phyloP scores from a whole-genome alignment of 257 asterid genomes.

The Plantago ovata region DNA sequence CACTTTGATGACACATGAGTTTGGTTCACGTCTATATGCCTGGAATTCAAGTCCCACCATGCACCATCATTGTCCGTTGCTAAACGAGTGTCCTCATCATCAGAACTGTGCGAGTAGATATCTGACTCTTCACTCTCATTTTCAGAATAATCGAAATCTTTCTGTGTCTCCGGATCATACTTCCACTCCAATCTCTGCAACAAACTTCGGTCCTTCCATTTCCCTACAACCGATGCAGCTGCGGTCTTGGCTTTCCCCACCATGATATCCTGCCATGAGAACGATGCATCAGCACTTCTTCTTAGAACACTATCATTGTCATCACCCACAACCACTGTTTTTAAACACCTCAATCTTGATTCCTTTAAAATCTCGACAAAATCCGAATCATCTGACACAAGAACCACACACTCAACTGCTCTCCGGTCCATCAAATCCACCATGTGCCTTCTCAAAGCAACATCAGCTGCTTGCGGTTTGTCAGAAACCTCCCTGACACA shows the following conservation, averaged over 20 bases:
- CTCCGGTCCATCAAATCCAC: slow-evolving; percentile 75
- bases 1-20: slow-evolving; percentile 20
- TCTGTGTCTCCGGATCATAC: slow-evolving; percentile 57
- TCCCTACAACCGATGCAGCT: slow-evolving; percentile 71
- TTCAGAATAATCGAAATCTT: slow-evolving; percentile 27
- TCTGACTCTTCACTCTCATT: slow-evolving; percentile 45
- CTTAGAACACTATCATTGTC: slow-evolving; percentile 49
- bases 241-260: slow-evolving; percentile 77
- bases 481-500: slow-evolving; percentile 70
- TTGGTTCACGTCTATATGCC: slow-evolving; percentile 7
- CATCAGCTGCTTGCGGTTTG: slow-evolving; percentile 77
- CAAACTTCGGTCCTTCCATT: slow-evolving; percentile 74
- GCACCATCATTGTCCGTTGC: slow-evolving; percentile 30
- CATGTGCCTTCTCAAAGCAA: slow-evolving; percentile 60
- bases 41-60: slow-evolving; percentile 70
- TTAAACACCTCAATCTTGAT: slow-evolving; percentile 79
- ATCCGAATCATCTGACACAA: slow-evolving; percentile 84
- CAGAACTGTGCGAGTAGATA: slow-evolving; percentile 30
- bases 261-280: slow-evolving; percentile 84
- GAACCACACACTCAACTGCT: slow-evolving; percentile 61
- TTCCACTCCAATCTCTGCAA: slow-evolving; percentile 76
- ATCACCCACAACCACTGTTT: slow-evolving; percentile 87
- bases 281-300: slow-evolving; percentile 72
- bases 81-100: slow-evolving; percentile 28
- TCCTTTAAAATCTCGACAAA: slow-evolving; percentile 66